Evolutionary conservation across 139 green algal genomes (phyloP), one percentile per base, ranked within the genome.

Genomic region (Coccomyxa sp.): DNA sequence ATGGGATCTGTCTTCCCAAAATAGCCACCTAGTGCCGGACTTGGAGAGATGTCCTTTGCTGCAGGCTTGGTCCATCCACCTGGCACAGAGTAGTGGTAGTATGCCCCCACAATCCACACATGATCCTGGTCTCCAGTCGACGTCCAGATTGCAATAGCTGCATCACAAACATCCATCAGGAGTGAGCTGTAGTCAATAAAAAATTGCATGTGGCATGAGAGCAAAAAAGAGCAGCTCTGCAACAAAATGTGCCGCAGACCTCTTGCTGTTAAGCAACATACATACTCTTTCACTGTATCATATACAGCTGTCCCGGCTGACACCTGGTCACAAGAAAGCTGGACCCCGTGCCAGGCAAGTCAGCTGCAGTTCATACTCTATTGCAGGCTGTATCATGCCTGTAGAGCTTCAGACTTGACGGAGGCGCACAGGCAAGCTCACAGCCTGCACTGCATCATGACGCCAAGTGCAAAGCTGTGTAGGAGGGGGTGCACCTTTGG

Each of bases 1-100:
- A 94, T 95, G 36, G 91, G 91, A 54, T 95, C 91, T 9, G 39
- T 74, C 6, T 39, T 78, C 10, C 81, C 70, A 37, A 89, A 84
- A 0, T 85, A 77, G 7, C 83, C 78, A 12, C 84, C 82, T 16
- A 71, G 27, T 2, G 64, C 24, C 5, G 64, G 64, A 14, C 68
- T 68, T 22, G 89, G 89, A 1, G 91, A 90, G 77, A 97, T 97
- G 77, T 97, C 93, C 12, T 86, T 79, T 5, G 80, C 88, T 72
- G 81, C 70, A 7, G 91, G 88, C 10, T 74, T 75, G 34, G 86
- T 83, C 72, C 92, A 98, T 0, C 92, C 93, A 2, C 84, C 88
- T 10, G 81, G 83, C 0, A 92, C 92, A 9, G 91, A 91, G 82
- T 95, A 98, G 71, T 97, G 94, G 88, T 95, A 98, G 88, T 97